A percentile compares a stretch with the other conserved stretches of the same genome.
Evolutionary conservation across 1,284 basidiomycete genomes (phyloP).

Genomic region (Caloboletus inedulis): DNA sequence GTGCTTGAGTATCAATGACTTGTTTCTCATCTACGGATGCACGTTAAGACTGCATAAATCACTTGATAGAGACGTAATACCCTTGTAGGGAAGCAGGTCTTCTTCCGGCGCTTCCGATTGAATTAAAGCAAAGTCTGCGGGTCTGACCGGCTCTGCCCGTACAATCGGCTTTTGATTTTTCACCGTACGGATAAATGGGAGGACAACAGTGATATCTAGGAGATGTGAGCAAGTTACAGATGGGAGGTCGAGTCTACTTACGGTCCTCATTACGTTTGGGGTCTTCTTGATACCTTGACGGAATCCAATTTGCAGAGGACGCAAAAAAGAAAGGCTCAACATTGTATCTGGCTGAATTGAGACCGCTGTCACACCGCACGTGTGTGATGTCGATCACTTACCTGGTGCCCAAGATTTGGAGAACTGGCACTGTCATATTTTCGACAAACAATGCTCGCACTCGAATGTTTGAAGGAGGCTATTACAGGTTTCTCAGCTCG

Average conservation of each 20-base stretch:
- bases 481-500: slow-evolving; percentile 2
- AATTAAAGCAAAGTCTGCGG: background rate
- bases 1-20: slow-evolving; percentile 50
- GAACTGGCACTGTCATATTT: slow-evolving; percentile 43
- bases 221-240: slow-evolving; percentile 1
- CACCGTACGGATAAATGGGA: slow-evolving; percentile 45
- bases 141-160: slow-evolving; percentile 11
- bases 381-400: slow-evolving; percentile 19
- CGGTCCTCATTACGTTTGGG: slow-evolving; percentile 41
- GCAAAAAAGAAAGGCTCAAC: slow-evolving; percentile 60
- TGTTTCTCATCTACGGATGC: slow-evolving; percentile 25
- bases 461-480: slow-evolving; percentile 37
- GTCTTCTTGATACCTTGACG: slow-evolving; percentile 51
- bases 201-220: slow-evolving; percentile 47
- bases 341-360: slow-evolving; percentile 22
- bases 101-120: background rate
- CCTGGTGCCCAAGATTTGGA: slow-evolving; percentile 54
- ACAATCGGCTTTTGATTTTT: slow-evolving; percentile 21
- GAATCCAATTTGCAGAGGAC: slow-evolving; percentile 54
- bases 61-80: slow-evolving; percentile 7
- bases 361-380: background rate
- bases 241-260: slow-evolving; percentile 30
- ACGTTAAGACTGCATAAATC: background rate
- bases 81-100: slow-evolving; percentile 9
- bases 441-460: slow-evolving; percentile 53